Conservation (phyloP, 495 filamentous ascomycete genomes). For the Neurospora sp. region DNA sequence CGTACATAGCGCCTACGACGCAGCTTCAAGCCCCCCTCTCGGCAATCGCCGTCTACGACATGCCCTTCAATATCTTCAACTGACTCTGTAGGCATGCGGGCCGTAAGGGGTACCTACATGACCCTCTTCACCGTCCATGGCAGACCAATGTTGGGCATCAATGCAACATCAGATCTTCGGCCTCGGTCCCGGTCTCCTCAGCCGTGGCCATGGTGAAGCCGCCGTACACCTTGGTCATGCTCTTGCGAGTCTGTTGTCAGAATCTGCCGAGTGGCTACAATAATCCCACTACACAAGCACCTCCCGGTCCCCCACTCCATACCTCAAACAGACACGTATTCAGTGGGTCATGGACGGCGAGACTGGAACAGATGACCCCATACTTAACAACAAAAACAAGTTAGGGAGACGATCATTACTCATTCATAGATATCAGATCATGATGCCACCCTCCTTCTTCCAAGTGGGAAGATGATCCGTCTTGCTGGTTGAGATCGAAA, state of each 20-base stretch:
- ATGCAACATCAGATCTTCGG: conserved; percentile 10
- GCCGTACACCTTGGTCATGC: neutral
- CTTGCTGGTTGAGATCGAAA: neutral
- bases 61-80: neutral
- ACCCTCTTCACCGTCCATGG: neutral
- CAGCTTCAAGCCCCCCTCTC: conserved; percentile 5
- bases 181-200: neutral
- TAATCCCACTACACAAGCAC: neutral
- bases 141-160: conserved; percentile 5
- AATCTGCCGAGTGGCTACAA: neutral
- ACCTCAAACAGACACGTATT: neutral
- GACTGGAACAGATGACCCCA: neutral
- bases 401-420: neutral
- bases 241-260: neutral
- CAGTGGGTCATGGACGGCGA: neutral
- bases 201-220: neutral
- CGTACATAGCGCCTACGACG: neutral
- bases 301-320: neutral
- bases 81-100: neutral
- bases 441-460: neutral
- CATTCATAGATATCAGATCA: neutral
- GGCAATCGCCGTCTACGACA: neutral
- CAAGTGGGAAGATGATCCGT: neutral
- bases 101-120: conserved; percentile 2
- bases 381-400: neutral